A percentile compares a stretch with the other conserved stretches of the same genome.
Conservation (phyloP, 192 early-diverging fungal genomes). For the Coemansia sp. region DNA sequence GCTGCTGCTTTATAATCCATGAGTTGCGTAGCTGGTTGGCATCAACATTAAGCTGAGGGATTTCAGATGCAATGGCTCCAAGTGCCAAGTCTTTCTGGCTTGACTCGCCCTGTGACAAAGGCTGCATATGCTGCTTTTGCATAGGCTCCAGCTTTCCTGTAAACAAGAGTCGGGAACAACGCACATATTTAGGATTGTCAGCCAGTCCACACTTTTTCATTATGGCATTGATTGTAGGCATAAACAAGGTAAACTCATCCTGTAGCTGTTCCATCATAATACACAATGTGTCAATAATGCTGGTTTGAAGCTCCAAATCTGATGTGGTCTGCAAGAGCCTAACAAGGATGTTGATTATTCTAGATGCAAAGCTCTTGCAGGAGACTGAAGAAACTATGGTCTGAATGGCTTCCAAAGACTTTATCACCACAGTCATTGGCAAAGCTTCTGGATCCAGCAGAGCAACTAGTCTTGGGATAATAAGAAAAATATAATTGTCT, state of each 20-base stretch:
- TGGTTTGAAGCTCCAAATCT: slow-evolving; percentile 57
- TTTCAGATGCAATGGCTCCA: not conserved
- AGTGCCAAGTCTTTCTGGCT: not conserved
- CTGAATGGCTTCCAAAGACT: slow-evolving; percentile 71
- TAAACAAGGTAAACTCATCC: slow-evolving; percentile 82
- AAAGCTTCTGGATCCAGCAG: slow-evolving; percentile 74
- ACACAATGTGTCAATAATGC: slow-evolving; percentile 80
- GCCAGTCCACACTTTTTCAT: slow-evolving; percentile 63
- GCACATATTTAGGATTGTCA: slow-evolving; percentile 68
- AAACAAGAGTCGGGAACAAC: slow-evolving; percentile 70
- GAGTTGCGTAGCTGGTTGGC: slow-evolving; percentile 72
- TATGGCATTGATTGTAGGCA: slow-evolving; percentile 83
- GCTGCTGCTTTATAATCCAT: slow-evolving; percentile 39
- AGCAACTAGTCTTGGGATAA: slow-evolving; percentile 80
- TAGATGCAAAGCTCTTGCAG: slow-evolving; percentile 80
- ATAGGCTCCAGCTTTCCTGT: slow-evolving; percentile 63
- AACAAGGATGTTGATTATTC: slow-evolving; percentile 83
- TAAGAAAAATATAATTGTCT: slow-evolving; percentile 89
- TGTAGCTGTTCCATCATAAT: slow-evolving; percentile 81
- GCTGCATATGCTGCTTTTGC: slow-evolving; percentile 3
- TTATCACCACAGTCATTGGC: slow-evolving; percentile 60
- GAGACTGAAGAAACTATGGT: slow-evolving; percentile 75
- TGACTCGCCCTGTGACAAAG: not conserved
- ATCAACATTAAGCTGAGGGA: slow-evolving; percentile 5
- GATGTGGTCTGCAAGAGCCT: slow-evolving; percentile 62